Conservation (phyloP, 202 grass and related monocot genomes). For the Bolboschoenoplectus hybrid region DNA sequence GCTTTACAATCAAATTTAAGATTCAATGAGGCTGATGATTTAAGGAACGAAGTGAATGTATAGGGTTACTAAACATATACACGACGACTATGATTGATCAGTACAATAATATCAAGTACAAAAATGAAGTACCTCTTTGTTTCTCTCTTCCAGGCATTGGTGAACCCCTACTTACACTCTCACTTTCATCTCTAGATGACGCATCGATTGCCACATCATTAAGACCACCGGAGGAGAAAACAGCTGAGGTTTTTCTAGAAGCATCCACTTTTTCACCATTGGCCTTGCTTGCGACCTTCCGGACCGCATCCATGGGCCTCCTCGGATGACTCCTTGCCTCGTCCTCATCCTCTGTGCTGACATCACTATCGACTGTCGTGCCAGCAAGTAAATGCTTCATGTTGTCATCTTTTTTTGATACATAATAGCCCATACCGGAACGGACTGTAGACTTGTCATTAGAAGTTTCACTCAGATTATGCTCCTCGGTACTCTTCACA, state of each 20-base stretch:
- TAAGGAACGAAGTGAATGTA: constrained; percentile 31
- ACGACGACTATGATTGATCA: constrained; percentile 33
- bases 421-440: constrained; percentile 34
- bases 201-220: constrained; percentile 47
- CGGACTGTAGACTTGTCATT: constrained; percentile 33
- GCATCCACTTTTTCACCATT: constrained; percentile 38
- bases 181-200: constrained; percentile 51
- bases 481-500: constrained; percentile 40
- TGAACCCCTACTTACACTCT: constrained; percentile 31
- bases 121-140: constrained; percentile 46
- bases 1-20: constrained; percentile 22
- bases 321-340: constrained; percentile 33
- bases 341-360: constrained; percentile 54
- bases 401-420: constrained; percentile 36
- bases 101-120: constrained; percentile 53
- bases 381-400: constrained; percentile 48
- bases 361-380: constrained; percentile 50
- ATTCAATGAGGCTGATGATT: constrained; percentile 34
- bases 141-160: constrained; percentile 35
- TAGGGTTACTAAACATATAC: constrained; percentile 26
- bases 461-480: constrained; percentile 41
- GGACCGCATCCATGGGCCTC: constrained; percentile 53
- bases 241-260: constrained; percentile 42
- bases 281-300: constrained; percentile 61
- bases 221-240: constrained; percentile 39